These are phyloP conservation scores for Lepidium didymum DNA, from an alignment of 345 rosid species.

Conservation along the genomic window DNA sequence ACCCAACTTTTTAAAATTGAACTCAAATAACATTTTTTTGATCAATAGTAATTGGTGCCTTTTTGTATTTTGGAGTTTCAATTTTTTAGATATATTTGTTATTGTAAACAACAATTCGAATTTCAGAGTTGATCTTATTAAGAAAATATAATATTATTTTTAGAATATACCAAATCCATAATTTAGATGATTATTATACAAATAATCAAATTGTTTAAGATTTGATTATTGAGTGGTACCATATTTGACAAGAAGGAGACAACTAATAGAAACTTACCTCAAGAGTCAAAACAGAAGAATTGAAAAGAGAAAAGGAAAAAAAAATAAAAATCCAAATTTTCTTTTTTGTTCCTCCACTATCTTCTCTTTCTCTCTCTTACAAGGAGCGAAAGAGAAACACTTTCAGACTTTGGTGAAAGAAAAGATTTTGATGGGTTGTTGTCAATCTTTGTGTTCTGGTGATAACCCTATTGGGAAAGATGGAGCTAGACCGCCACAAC, in stretches of 20 bases:
- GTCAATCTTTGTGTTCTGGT: constrained; percentile 46
- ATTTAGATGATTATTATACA: neutral
- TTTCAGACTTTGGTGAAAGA: constrained; percentile 15
- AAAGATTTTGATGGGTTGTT: constrained; percentile 62
- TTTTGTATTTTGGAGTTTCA: too few species aligned
- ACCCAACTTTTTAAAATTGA: too few species aligned
- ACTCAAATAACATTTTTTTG: too few species aligned
- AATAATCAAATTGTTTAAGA: neutral
- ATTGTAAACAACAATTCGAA: neutral
- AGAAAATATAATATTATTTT: neutral
- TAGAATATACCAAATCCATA: neutral
- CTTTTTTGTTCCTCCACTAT: constrained; percentile 1
- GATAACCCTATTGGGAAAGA: constrained; percentile 39
- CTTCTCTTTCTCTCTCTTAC: constrained; percentile 22
- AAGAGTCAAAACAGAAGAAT: constrained; percentile 25
- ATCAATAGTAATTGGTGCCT: neutral
- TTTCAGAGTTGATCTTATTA: neutral
- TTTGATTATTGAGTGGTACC: neutral
- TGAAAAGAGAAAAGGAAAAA: neutral
- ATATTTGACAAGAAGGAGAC: constrained; percentile 23
- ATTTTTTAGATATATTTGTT: too few species aligned
- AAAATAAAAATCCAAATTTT: constrained; percentile 1
- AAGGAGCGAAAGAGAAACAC: constrained; percentile 25
- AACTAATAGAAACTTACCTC: constrained; percentile 21
- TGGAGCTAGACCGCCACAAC: constrained; percentile 25